These are phyloP conservation scores for Coprinopsis marcescibilis DNA, from an alignment of 768 basidiomycete genomes.

Conservation along the genomic window DNA sequence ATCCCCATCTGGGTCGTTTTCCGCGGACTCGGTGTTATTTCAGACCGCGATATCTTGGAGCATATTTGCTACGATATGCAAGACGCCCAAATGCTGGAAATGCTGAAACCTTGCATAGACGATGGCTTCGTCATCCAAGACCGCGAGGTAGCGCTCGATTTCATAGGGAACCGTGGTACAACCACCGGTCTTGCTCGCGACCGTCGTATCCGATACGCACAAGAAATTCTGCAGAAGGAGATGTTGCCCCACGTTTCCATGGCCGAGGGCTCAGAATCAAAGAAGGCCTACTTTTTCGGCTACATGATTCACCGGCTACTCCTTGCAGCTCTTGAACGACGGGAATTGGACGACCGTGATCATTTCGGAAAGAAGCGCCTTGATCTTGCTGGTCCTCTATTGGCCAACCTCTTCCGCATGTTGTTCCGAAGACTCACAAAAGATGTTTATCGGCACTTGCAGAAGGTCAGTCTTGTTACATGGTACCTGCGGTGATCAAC, in stretches of 20 bases:
- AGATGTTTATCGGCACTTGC: slow-evolving; percentile 94
- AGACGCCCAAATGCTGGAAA: slow-evolving; percentile 93
- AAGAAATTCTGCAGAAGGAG: slow-evolving; percentile 97
- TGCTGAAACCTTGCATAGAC: slow-evolving; percentile 97
- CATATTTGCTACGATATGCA: slow-evolving; percentile 99
- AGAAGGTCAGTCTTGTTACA: slow-evolving; percentile 60
- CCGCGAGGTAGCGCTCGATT: slow-evolving; percentile 94
- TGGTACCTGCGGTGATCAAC: slow-evolving; percentile 11
- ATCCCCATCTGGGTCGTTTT: slow-evolving; percentile 99
- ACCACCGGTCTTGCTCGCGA: slow-evolving; percentile 89
- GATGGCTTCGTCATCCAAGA: slow-evolving; percentile 98
- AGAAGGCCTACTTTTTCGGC: slow-evolving; percentile 99
- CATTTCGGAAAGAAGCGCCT: slow-evolving; percentile 98
- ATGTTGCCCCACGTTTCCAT: slow-evolving; percentile 97
- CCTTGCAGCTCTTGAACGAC: slow-evolving; percentile 86
- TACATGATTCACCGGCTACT: slow-evolving; percentile 98
- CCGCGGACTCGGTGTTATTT: slow-evolving; percentile 94
- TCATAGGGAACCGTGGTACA: slow-evolving; percentile 97
- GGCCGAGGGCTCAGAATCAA: slow-evolving; percentile 92
- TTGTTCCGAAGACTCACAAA: slow-evolving; percentile 94
- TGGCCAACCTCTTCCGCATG: slow-evolving; percentile 98
- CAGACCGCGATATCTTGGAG: slow-evolving; percentile 94
- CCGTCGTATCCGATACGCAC: slow-evolving; percentile 90
- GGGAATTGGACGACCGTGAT: slow-evolving; percentile 98
- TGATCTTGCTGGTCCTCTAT: slow-evolving; percentile 90